Evolutionary conservation across 2,329 filamentous ascomycete genomes (phyloP).

Genomic region (Cadophora malorum): DNA sequence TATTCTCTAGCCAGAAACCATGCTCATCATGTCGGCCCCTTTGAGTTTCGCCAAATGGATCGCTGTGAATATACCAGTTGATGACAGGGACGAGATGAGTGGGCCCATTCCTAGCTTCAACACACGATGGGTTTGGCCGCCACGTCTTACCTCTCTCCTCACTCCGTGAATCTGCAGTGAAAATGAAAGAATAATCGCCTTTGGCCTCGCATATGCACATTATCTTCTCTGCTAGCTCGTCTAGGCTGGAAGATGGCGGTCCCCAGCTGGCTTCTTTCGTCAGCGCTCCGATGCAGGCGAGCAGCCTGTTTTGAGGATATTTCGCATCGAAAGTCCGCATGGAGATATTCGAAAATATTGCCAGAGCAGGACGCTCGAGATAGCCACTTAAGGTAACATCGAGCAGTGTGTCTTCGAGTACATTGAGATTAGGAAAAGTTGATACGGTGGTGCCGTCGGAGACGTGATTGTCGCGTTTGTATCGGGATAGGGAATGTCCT

Average conservation of each 20-base stretch:
- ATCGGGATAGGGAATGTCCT: slow-evolving; percentile 8
- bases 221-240: slow-evolving; percentile 24
- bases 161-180: slow-evolving; percentile 19
- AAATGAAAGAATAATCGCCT: slow-evolving; percentile 29
- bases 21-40: not conserved
- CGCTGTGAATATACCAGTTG: slow-evolving; percentile 13
- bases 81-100: slow-evolving; percentile 20
- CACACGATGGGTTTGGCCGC: not conserved
- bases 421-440: slow-evolving; percentile 25
- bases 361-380: slow-evolving; percentile 26
- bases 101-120: not conserved
- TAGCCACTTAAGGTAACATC: slow-evolving; percentile 21
- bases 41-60: slow-evolving; percentile 16
- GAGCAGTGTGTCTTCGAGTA: slow-evolving; percentile 21
- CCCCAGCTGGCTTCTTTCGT: slow-evolving; percentile 30
- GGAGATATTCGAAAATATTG: slow-evolving; percentile 28
- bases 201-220: slow-evolving; percentile 26
- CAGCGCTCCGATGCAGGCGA: slow-evolving; percentile 30
- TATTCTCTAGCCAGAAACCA: slow-evolving; percentile 19
- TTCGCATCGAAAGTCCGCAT: slow-evolving; percentile 23
- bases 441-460: slow-evolving; percentile 15
- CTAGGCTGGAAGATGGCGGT: slow-evolving; percentile 20
- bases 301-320: slow-evolving; percentile 27
- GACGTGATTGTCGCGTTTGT: slow-evolving; percentile 3
- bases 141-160: slow-evolving; percentile 18